Evolutionary conservation across 805 yeast genomes (phyloP).

Genomic region (Brettanomyces nanus): DNA sequence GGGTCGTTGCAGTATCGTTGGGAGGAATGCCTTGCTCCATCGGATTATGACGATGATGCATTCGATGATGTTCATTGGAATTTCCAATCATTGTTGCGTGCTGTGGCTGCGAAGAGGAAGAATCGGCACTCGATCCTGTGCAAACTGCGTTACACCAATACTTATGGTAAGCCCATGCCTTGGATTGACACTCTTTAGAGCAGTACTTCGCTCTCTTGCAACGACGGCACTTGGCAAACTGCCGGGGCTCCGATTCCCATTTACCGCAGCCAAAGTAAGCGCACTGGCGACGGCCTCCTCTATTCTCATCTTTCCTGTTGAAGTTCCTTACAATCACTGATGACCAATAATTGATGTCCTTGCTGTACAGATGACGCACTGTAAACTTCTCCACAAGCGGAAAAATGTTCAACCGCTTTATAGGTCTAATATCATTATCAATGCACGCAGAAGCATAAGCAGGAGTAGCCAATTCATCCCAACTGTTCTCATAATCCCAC

Average conservation of each 20-base stretch:
- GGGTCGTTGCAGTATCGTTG: background rate
- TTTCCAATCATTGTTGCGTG: background rate
- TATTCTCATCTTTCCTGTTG: slow-evolving; percentile 78
- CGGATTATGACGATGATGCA: background rate
- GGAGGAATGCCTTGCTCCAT: background rate
- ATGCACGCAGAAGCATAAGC: slow-evolving; percentile 16
- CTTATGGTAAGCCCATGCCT: slow-evolving; percentile 88
- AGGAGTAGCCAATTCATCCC: slow-evolving; percentile 27
- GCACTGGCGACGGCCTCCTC: slow-evolving; percentile 91
- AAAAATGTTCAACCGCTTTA: slow-evolving; percentile 58
- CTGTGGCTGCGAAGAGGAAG: slow-evolving; percentile 6
- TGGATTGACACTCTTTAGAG: slow-evolving; percentile 82
- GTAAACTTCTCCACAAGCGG: slow-evolving; percentile 92
- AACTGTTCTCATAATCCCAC: slow-evolving; percentile 37
- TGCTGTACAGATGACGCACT: slow-evolving; percentile 48
- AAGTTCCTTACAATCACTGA: slow-evolving; percentile 97
- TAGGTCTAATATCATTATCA: slow-evolving; percentile 30
- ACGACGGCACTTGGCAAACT: slow-evolving; percentile 89
- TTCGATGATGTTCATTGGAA: background rate
- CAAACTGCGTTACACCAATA: slow-evolving; percentile 70
- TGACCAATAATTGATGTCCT: slow-evolving; percentile 91
- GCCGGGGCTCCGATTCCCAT: slow-evolving; percentile 88
- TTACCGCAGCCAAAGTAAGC: slow-evolving; percentile 88
- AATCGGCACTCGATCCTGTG: slow-evolving; percentile 6
- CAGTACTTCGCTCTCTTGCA: slow-evolving; percentile 95